Evolutionary conservation across 257 asterid species (phyloP).

Genomic region (Nicotiana benthamiana): DNA sequence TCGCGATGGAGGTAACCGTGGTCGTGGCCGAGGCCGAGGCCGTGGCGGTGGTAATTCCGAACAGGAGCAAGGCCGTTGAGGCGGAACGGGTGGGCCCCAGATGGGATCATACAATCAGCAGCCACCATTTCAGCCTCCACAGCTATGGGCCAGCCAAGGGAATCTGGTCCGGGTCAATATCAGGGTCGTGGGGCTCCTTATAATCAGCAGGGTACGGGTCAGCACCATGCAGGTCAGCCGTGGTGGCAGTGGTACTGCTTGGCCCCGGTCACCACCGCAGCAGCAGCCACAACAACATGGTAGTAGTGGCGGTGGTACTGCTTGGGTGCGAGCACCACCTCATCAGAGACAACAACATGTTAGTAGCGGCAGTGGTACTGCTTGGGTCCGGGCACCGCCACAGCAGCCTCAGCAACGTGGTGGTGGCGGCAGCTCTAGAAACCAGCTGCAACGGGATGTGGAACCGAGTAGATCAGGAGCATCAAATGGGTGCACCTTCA

Average conservation of each 20-base stretch:
- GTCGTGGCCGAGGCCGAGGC: slow-evolving; percentile 14
- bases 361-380: neutral
- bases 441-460: neutral
- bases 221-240: too few relatives aligned
- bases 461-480: slow-evolving; percentile 11
- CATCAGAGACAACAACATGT: neutral
- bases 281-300: too few relatives aligned
- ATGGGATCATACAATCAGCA: neutral
- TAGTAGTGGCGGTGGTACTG: neutral
- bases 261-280: too few relatives aligned
- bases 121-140: slow-evolving; percentile 10
- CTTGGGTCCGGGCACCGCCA: slow-evolving; percentile 14
- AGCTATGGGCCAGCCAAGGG: slow-evolving; percentile 16
- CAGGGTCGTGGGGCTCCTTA: neutral
- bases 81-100: slow-evolving; percentile 8
- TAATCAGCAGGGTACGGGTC: too few relatives aligned
- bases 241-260: too few relatives aligned
- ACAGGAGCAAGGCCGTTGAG: neutral
- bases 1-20: slow-evolving; percentile 3
- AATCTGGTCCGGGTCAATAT: neutral
- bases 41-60: neutral
- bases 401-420: neutral
- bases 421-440: neutral
- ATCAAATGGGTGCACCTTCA: slow-evolving; percentile 16
- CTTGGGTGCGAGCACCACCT: neutral